A percentile compares a stretch with the other conserved stretches of the same genome.
Conservation (phyloP, 2,329 filamentous ascomycete genomes). For the Tothia fuscella region DNA sequence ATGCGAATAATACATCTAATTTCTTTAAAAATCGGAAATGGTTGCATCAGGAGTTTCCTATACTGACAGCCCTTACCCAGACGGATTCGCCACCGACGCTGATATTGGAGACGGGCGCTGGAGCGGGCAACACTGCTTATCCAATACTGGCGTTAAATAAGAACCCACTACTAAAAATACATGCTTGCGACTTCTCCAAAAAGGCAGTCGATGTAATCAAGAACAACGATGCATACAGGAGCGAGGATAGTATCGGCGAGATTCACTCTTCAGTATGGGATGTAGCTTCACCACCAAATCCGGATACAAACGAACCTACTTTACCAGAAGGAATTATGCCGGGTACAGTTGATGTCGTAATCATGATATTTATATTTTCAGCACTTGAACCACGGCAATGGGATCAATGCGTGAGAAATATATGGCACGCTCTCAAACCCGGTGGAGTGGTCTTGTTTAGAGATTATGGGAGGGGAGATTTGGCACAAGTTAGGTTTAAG, state of each 20-base stretch:
- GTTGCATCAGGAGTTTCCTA: slow-evolving; percentile 89
- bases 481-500: slow-evolving; percentile 94
- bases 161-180: slow-evolving; percentile 69
- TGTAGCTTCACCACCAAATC: slow-evolving; percentile 41
- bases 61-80: slow-evolving; percentile 64
- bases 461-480: slow-evolving; percentile 89
- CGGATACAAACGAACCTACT: slow-evolving; percentile 33
- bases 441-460: slow-evolving; percentile 91
- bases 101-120: slow-evolving; percentile 84
- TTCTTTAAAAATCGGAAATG: slow-evolving; percentile 99
- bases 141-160: slow-evolving; percentile 75
- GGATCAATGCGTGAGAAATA: slow-evolving; percentile 68
- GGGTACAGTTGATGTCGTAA: slow-evolving; percentile 76
- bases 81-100: slow-evolving; percentile 56
- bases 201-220: slow-evolving; percentile 91
- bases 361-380: slow-evolving; percentile 97
- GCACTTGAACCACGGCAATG: slow-evolving; percentile 79
- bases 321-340: slow-evolving; percentile 68
- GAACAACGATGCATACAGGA: slow-evolving; percentile 61
- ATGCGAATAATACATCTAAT: slow-evolving; percentile 92
- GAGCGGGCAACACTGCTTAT: slow-evolving; percentile 93
- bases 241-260: slow-evolving; percentile 22
- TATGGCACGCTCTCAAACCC: slow-evolving; percentile 73
- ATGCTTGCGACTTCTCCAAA: slow-evolving; percentile 94
- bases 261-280: slow-evolving; percentile 96